Evolutionary conservation across 805 yeast species (phyloP).

Genomic region (Cyberlindnera euphorbiiphila): DNA sequence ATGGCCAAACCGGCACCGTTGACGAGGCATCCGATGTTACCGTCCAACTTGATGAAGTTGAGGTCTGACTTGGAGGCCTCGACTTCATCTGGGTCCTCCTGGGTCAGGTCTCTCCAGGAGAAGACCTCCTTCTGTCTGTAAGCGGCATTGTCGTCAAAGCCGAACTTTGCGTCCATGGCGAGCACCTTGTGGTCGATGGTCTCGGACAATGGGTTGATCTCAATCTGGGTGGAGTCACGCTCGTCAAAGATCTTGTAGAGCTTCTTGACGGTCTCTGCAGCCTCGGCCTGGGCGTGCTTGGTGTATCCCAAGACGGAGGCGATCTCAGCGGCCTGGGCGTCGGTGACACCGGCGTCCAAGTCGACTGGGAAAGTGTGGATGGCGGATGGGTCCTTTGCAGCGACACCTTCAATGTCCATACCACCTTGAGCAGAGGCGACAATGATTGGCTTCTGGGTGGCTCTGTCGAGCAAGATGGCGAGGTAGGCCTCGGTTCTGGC

Average conservation of each 20-base stretch:
- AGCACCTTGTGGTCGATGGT: slow-evolving; percentile 84
- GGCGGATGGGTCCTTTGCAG: slow-evolving; percentile 83
- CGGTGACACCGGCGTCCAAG: slow-evolving; percentile 75
- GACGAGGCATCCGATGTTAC: slow-evolving; percentile 97
- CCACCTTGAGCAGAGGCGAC: slow-evolving; percentile 99
- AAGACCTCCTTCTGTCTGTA: slow-evolving; percentile 94
- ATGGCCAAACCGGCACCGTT: slow-evolving; percentile 99
- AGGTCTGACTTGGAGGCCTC: slow-evolving; percentile 86
- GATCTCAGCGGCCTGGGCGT: slow-evolving; percentile 66
- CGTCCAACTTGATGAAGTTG: slow-evolving; percentile 96
- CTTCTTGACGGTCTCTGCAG: slow-evolving; percentile 81
- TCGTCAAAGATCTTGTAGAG: slow-evolving; percentile 86
- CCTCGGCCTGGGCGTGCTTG: slow-evolving; percentile 70
- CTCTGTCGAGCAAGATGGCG: slow-evolving; percentile 93
- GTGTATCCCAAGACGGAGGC: slow-evolving; percentile 84
- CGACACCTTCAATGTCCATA: slow-evolving; percentile 99
- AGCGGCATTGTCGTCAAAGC: slow-evolving; percentile 93
- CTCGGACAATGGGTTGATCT: slow-evolving; percentile 96
- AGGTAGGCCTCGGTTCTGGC: slow-evolving; percentile 94
- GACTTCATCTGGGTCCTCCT: slow-evolving; percentile 97
- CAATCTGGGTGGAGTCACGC: slow-evolving; percentile 96
- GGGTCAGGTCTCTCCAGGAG: slow-evolving; percentile 94
- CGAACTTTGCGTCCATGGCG: slow-evolving; percentile 99
- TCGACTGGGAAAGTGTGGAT: slow-evolving; percentile 84
- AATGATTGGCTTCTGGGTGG: slow-evolving; percentile 82